phyloP scores from a whole-genome alignment of 1,284 basidiomycete genomes.

The Marasmius fiardii region DNA sequence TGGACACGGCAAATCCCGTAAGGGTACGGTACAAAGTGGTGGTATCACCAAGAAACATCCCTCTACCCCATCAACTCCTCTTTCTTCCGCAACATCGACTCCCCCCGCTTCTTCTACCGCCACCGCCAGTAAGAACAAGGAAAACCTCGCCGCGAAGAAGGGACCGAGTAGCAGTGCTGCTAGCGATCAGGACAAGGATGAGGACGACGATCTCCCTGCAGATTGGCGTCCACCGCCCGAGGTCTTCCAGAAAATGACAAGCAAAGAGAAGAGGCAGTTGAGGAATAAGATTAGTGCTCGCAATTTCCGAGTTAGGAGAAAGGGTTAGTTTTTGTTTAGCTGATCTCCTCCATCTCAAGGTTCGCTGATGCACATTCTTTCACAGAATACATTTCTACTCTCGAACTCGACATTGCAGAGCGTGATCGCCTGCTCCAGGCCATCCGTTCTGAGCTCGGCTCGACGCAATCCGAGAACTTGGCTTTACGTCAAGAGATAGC shows the following conservation, averaged over 20 bases:
- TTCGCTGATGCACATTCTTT: neutral
- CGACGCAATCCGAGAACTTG: conserved; percentile 78
- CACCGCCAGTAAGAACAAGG: neutral
- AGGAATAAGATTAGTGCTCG: conserved; percentile 96
- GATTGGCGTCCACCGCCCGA: conserved; percentile 87
- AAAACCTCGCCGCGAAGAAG: conserved; percentile 6
- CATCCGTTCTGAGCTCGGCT: conserved; percentile 82
- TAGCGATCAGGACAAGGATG: conserved; percentile 26
- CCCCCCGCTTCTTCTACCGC: conserved; percentile 6
- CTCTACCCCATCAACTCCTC: conserved; percentile 17
- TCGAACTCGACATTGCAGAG: conserved; percentile 92
- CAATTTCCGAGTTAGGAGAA: conserved; percentile 91
- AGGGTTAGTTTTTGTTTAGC: conserved; percentile 48
- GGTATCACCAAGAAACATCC: conserved; percentile 60
- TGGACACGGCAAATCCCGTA: conserved; percentile 60
- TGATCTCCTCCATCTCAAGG: conserved; percentile 2
- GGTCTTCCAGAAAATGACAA: conserved; percentile 93
- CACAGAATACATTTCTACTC: conserved; percentile 89
- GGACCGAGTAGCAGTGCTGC: conserved; percentile 4
- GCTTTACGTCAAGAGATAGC: conserved; percentile 84
- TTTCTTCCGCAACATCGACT: conserved; percentile 19
- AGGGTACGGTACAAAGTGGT: conserved; percentile 69
- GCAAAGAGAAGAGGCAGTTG: conserved; percentile 95
- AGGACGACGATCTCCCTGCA: conserved; percentile 55
- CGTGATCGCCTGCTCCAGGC: conserved; percentile 89